Evolutionary conservation across 345 rosid genomes (phyloP), one percentile per base, ranked within the genome.

Genomic region (Toxicodendron radicans): DNA sequence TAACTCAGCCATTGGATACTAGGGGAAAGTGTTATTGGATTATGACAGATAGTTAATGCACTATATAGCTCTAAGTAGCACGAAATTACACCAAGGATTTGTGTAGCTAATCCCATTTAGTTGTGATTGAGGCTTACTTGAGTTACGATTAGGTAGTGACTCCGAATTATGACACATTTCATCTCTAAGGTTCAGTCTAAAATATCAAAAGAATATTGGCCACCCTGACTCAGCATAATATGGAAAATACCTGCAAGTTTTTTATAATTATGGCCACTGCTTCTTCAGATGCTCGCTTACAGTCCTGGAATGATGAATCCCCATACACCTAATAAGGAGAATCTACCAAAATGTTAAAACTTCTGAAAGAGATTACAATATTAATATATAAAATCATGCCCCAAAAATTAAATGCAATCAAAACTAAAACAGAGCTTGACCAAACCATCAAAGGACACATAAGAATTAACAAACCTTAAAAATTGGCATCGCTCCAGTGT

Each of bases 401-500:
- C 61, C 30, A 49, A 41, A 2, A 73, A 33, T 18, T 56, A 51
- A 70, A 74, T 12, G 24, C 1, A 32, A 61, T 41, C 9, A n/a
- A 27, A 45, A 27, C 17, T 21, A 75, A 14, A 62, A 43, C 11
- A 43, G 59, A 73, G 54, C 64, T 48, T 51, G 57, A 61, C 58
- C 30, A 57, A 27, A 38, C 38, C 46, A 66, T 54, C 38, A 23
- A 60, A 71, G 41, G 51, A 73, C 18, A 38, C 32, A 59, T 10
- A 23, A 32, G 20, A 23, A 63, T 56, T 54, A 62, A 71, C 61
- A 24, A 53, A 90, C 98, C 99, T 93, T 90, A 75, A 96, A 89
- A 82, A 96, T 93, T 78, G 99, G 99, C 94, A 90, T 91, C 68
- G 98, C 98, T 82, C 99, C 99, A 32, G 81, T 89, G 70, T 92